phyloP scores from a whole-genome alignment of 768 basidiomycete genomes.

The Boletellus ananas region DNA sequence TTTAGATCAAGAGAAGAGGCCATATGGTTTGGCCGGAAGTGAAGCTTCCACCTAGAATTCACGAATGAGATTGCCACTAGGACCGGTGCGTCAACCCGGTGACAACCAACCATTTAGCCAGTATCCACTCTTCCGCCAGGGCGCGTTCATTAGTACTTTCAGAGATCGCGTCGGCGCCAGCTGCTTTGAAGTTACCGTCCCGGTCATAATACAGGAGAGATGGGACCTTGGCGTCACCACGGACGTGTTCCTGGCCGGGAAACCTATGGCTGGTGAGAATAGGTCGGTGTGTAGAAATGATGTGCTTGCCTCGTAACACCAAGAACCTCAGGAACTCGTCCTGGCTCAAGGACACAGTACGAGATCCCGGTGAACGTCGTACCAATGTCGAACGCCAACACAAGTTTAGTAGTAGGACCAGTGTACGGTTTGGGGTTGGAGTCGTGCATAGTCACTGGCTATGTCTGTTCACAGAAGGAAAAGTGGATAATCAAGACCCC shows the following conservation, averaged over 20 bases:
- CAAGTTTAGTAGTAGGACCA: constrained; percentile 26
- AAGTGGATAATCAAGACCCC: not conserved
- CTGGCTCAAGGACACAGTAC: constrained; percentile 24
- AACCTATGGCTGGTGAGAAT: constrained; percentile 29
- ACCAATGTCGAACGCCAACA: constrained; percentile 46
- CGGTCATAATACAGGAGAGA: constrained; percentile 43
- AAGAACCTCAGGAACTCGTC: constrained; percentile 10
- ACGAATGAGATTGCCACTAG: not conserved
- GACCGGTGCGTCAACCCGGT: not conserved
- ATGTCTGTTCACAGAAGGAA: not conserved
- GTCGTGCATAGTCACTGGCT: constrained; percentile 5
- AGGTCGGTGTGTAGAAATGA: not conserved
- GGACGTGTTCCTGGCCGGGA: constrained; percentile 36
- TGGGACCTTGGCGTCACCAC: constrained; percentile 42
- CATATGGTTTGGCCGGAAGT: constrained; percentile 14
- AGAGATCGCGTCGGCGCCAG: constrained; percentile 38
- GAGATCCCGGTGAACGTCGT: constrained; percentile 45
- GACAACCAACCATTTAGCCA: constrained; percentile 16
- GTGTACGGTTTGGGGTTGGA: not conserved
- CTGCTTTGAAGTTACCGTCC: constrained; percentile 32
- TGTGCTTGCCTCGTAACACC: constrained; percentile 8
- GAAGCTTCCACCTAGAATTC: constrained; percentile 24
- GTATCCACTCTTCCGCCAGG: constrained; percentile 25
- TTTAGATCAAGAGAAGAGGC: constrained; percentile 17
- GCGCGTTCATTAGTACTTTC: constrained; percentile 32